Percentiles rank a stretch among this genome's conserved stretches.
phyloP scores from a whole-genome alignment of 768 basidiomycete species.

The Hemileccinum impolitum region DNA sequence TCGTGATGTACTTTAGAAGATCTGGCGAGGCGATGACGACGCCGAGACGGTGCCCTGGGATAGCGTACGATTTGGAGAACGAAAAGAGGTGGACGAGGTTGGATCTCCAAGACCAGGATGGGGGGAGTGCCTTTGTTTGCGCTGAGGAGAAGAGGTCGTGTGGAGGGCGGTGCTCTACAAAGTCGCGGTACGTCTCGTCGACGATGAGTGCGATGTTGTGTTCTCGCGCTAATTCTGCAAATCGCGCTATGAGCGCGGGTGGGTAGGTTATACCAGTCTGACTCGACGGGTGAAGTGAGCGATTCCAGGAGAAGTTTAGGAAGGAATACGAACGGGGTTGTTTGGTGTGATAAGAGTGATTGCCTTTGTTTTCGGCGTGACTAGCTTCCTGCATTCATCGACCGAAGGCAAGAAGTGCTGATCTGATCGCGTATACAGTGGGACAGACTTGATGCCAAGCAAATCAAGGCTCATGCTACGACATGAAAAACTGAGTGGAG shows the following conservation, averaged over 20 bases:
- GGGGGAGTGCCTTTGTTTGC: not conserved
- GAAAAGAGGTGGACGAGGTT: slow-evolving; percentile 71
- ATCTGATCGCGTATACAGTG: slow-evolving; percentile 47
- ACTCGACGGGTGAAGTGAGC: not conserved
- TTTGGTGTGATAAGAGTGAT: slow-evolving; percentile 77
- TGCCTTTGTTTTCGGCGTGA: slow-evolving; percentile 58
- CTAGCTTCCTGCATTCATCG: slow-evolving; percentile 44
- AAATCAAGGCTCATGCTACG: slow-evolving; percentile 66
- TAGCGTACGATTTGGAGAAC: slow-evolving; percentile 75
- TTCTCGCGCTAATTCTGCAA: slow-evolving; percentile 54
- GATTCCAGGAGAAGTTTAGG: not conserved
- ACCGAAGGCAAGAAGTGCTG: slow-evolving; percentile 61
- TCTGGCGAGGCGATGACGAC: slow-evolving; percentile 59
- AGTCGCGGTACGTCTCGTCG: slow-evolving; percentile 91
- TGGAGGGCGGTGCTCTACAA: slow-evolving; percentile 51
- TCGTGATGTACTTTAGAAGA: slow-evolving; percentile 47
- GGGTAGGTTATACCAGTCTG: slow-evolving; percentile 73
- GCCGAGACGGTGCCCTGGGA: slow-evolving; percentile 84
- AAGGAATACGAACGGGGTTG: slow-evolving; percentile 52
- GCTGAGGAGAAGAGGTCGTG: slow-evolving; percentile 50
- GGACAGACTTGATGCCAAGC: slow-evolving; percentile 56
- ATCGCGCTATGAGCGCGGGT: slow-evolving; percentile 50
- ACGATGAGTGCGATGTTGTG: slow-evolving; percentile 62
- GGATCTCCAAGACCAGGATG: slow-evolving; percentile 49
- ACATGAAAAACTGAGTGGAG: not conserved